These are phyloP conservation scores for Suillus occidentalis DNA, from an alignment of 768 basidiomycete species.

Conservation along the genomic window DNA sequence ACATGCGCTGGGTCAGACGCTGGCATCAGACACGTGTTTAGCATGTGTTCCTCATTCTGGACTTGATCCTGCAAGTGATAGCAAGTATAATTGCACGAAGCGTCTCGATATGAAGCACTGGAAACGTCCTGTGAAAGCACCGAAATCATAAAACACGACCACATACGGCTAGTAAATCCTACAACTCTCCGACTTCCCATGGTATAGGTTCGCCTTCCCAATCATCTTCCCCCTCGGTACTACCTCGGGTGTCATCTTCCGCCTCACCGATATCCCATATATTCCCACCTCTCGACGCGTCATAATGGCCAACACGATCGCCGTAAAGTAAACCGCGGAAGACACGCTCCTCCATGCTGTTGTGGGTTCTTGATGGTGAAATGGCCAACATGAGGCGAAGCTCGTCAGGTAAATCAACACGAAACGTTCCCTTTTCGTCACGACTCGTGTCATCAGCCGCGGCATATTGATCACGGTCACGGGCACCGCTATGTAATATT, in stretches of 20 bases:
- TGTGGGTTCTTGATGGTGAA: constrained; percentile 43
- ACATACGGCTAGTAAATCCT: constrained; percentile 32
- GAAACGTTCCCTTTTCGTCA: constrained; percentile 42
- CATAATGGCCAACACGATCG: constrained; percentile 51
- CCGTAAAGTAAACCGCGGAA: constrained; percentile 65
- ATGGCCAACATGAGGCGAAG: constrained; percentile 66
- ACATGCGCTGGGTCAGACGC: neutral
- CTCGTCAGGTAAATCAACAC: constrained; percentile 64
- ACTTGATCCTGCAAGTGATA: constrained; percentile 22
- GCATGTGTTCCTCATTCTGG: constrained; percentile 19
- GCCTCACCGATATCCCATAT: constrained; percentile 78
- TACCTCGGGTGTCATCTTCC: constrained; percentile 38
- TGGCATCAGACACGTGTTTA: constrained; percentile 24
- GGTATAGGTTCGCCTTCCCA: constrained; percentile 85
- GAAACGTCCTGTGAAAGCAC: constrained; percentile 25
- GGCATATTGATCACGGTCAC: constrained; percentile 21
- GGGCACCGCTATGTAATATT: constrained; percentile 25
- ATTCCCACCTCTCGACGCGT: constrained; percentile 64
- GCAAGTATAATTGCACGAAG: constrained; percentile 25
- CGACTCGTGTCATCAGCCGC: constrained; percentile 24
- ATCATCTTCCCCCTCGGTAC: constrained; percentile 53
- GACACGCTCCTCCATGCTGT: constrained; percentile 49
- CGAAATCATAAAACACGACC: constrained; percentile 22
- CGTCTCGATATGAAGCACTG: constrained; percentile 33
- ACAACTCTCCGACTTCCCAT: constrained; percentile 80